These are phyloP conservation scores for Golubevia pallescens DNA, from an alignment of 1,284 basidiomycete genomes.

Conservation along the genomic window DNA sequence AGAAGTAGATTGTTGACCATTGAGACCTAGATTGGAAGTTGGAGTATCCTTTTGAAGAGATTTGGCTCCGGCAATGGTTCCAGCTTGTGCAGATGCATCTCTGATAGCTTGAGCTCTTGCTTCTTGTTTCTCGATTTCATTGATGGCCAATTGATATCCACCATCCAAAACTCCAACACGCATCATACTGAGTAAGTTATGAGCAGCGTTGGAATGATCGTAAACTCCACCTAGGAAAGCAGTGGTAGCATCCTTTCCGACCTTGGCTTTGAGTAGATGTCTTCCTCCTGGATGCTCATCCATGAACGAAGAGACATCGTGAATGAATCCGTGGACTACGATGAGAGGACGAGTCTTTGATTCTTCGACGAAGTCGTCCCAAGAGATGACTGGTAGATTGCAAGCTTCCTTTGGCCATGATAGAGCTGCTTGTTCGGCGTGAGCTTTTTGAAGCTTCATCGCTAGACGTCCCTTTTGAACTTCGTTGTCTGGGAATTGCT, in stretches of 20 bases:
- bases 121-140: conserved; percentile 29
- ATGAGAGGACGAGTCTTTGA: conserved; percentile 56
- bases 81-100: background rate
- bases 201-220: conserved; percentile 60
- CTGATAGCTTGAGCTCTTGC: conserved; percentile 10
- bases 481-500: conserved; percentile 63
- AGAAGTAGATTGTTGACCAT: background rate
- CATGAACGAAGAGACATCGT: conserved; percentile 56
- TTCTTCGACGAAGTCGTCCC: conserved; percentile 59
- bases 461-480: conserved; percentile 57
- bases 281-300: conserved; percentile 61
- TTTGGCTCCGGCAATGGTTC: background rate
- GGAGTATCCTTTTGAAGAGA: background rate
- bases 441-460: conserved; percentile 53
- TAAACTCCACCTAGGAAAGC: conserved; percentile 61
- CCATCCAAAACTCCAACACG: conserved; percentile 60
- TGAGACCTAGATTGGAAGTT: background rate
- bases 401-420: conserved; percentile 47
- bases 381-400: conserved; percentile 59
- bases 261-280: conserved; percentile 44
- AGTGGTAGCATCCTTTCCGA: conserved; percentile 59
- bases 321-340: conserved; percentile 57
- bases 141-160: conserved; percentile 54
- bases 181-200: conserved; percentile 62
- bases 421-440: conserved; percentile 35